Evolutionary conservation across 257 asterid genomes (phyloP).

Genomic region (Solanum pinnatisectum): DNA sequence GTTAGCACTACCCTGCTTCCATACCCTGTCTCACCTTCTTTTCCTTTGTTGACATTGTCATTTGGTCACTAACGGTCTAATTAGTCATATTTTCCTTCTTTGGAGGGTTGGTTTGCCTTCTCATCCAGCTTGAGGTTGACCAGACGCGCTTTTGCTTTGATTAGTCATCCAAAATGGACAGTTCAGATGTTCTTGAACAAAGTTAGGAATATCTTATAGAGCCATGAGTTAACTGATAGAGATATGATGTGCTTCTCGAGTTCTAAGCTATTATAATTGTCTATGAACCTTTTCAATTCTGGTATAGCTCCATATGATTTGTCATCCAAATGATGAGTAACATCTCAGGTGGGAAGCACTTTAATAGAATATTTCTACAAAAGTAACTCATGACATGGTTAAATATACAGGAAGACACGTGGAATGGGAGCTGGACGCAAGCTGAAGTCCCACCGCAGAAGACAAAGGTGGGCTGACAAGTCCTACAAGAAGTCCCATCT

Average conservation of each 20-base stretch:
- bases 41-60: not conserved
- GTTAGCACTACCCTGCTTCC: not conserved
- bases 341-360: not conserved
- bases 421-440: constrained; percentile 91
- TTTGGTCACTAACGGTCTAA: not conserved
- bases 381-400: not conserved
- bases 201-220: not conserved
- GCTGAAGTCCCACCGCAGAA: constrained; percentile 60
- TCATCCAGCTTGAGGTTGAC: not conserved
- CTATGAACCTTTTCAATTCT: not conserved
- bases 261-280: not conserved
- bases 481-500: constrained; percentile 72
- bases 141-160: not conserved
- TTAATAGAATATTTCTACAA: not conserved
- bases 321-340: not conserved
- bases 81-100: not conserved
- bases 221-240: not conserved
- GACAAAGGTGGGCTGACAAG: constrained; percentile 79
- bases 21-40: not conserved
- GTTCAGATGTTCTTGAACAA: not conserved
- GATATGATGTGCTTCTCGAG: not conserved
- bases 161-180: not conserved
- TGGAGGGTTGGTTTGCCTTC: not conserved
- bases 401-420: constrained; percentile 48
- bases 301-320: not conserved